phyloP scores from a whole-genome alignment of 306 rosid genomes.

The Sesbania bispinosa region DNA sequence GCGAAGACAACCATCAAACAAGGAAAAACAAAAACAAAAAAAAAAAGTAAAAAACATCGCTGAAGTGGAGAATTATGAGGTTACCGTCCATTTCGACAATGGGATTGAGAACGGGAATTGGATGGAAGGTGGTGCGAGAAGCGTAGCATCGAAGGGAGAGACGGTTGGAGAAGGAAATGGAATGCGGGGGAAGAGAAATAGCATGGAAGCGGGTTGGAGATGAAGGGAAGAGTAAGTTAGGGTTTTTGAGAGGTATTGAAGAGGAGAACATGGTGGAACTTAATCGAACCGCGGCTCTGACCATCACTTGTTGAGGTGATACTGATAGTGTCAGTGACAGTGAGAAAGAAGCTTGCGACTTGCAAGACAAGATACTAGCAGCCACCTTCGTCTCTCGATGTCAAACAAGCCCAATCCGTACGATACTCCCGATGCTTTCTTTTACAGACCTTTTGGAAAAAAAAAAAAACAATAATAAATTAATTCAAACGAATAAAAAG shows the following conservation, averaged over 20 bases:
- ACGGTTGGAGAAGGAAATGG: conserved; percentile 45
- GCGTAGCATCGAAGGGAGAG: conserved; percentile 72
- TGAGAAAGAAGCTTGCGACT: too few species aligned
- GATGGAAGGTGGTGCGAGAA: conserved; percentile 36
- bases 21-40: background rate
- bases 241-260: conserved; percentile 40
- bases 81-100: conserved; percentile 97
- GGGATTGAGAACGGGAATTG: conserved; percentile 70
- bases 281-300: conserved; percentile 32
- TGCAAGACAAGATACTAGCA: too few species aligned
- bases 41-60: background rate
- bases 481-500: too few species aligned
- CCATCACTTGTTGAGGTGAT: conserved; percentile 32
- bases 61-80: background rate
- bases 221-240: conserved; percentile 35
- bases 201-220: conserved; percentile 27
- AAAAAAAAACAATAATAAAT: too few species aligned
- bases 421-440: too few species aligned
- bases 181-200: conserved; percentile 10
- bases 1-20: background rate
- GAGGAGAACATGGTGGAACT: conserved; percentile 43
- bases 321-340: too few species aligned
- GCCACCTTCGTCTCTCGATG: too few species aligned
- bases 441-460: too few species aligned
- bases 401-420: too few species aligned